phyloP scores from a whole-genome alignment of 1,139 yeast species.

The Zygosaccharomyces pseudobailii region DNA sequence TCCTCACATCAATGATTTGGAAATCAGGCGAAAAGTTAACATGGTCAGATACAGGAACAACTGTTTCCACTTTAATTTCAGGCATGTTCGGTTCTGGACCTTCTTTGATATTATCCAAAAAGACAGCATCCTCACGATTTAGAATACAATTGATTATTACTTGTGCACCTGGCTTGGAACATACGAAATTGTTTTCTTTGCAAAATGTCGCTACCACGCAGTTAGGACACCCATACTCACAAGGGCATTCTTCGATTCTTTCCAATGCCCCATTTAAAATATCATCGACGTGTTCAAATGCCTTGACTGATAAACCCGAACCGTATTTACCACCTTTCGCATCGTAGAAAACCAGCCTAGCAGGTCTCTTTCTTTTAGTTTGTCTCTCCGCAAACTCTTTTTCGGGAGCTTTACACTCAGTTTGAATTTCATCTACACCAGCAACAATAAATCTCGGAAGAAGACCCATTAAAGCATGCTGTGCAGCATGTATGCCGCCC shows the following conservation, averaged over 20 bases:
- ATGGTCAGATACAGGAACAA: slow-evolving; percentile 46
- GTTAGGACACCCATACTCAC: slow-evolving; percentile 85
- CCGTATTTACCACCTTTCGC: slow-evolving; percentile 75
- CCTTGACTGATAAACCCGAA: slow-evolving; percentile 71
- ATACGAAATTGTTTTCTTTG: slow-evolving; percentile 71
- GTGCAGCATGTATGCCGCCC: slow-evolving; percentile 96
- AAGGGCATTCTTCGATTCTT: slow-evolving; percentile 60
- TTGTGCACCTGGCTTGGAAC: slow-evolving; percentile 84
- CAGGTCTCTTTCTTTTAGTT: slow-evolving; percentile 70
- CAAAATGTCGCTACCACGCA: slow-evolving; percentile 75
- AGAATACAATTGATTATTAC: slow-evolving; percentile 55
- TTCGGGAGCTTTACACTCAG: slow-evolving; percentile 96
- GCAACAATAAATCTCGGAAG: slow-evolving; percentile 65
- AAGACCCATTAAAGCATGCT: slow-evolving; percentile 78
- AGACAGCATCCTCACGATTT: slow-evolving; percentile 42
- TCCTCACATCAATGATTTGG: slow-evolving; percentile 48
- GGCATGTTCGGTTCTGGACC: slow-evolving; percentile 90
- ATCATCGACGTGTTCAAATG: slow-evolving; percentile 70
- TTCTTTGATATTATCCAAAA: slow-evolving; percentile 47
- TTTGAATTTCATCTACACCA: slow-evolving; percentile 66
- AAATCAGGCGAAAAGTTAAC: slow-evolving; percentile 58
- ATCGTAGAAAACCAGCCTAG: slow-evolving; percentile 79
- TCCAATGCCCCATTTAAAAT: slow-evolving; percentile 56
- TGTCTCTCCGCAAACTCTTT: slow-evolving; percentile 81
- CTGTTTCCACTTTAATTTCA: slow-evolving; percentile 59